A percentile compares a stretch with the other conserved stretches of the same genome.
These are phyloP conservation scores for Lanmaoa rubissima DNA, from an alignment of 768 basidiomycete species.

Conservation along the genomic window DNA sequence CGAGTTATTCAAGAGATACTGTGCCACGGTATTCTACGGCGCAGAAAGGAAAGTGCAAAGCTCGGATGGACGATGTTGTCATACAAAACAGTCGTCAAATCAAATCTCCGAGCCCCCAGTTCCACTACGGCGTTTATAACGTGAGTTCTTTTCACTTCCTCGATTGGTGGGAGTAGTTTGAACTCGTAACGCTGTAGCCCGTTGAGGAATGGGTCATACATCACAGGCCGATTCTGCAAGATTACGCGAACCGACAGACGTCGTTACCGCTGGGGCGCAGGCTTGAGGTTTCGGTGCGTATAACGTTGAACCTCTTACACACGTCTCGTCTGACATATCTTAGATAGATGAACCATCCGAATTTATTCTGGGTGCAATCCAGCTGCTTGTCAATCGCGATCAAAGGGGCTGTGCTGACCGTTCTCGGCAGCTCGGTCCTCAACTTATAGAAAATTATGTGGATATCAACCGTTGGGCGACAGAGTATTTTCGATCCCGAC, in stretches of 20 bases:
- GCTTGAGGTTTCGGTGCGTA: conserved; percentile 25
- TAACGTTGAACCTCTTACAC: background rate
- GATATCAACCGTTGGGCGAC: conserved; percentile 26
- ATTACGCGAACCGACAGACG: conserved; percentile 29
- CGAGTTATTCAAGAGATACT: background rate
- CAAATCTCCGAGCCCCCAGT: conserved; percentile 1
- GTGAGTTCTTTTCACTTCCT: conserved; percentile 4
- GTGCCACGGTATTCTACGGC: conserved; percentile 2
- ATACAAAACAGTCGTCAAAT: background rate
- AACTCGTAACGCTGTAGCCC: conserved; percentile 7
- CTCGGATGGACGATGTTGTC: background rate
- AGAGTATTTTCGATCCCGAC: conserved; percentile 28
- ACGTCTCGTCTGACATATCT: background rate
- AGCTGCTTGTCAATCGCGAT: conserved; percentile 32
- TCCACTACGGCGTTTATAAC: background rate
- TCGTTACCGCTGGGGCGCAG: conserved; percentile 25
- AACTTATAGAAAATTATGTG: conserved; percentile 32
- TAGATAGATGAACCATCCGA: conserved; percentile 26
- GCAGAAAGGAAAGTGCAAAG: conserved; percentile 20
- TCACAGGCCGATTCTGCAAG: conserved; percentile 22
- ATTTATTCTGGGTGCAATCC: conserved; percentile 26
- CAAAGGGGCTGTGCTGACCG: conserved; percentile 1
- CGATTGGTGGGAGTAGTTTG: background rate
- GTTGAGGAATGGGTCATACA: conserved; percentile 23
- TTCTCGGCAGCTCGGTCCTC: conserved; percentile 27